phyloP scores from a whole-genome alignment of 2,329 filamentous ascomycete genomes.

The Septoria linicola region DNA sequence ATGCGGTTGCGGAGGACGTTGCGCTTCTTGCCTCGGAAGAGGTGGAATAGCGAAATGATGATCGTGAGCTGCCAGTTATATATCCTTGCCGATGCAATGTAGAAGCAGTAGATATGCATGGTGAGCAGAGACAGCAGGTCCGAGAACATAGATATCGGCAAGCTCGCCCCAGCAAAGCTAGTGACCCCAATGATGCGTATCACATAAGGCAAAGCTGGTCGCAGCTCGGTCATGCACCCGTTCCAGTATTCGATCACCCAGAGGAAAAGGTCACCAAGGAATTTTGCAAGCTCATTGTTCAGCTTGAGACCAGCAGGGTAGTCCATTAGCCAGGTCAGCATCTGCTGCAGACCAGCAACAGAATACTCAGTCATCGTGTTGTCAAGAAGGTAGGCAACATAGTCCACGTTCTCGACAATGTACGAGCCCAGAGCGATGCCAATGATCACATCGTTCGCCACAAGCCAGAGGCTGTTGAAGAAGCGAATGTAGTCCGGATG shows the following conservation, averaged over 20 bases:
- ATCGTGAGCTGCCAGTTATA: constrained; percentile 99
- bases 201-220: constrained; percentile 77
- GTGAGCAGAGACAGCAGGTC: constrained; percentile 89
- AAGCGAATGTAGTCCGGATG: constrained; percentile 98
- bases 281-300: constrained; percentile 89
- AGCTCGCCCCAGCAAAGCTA: constrained; percentile 91
- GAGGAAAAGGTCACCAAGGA: constrained; percentile 89
- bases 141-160: constrained; percentile 94
- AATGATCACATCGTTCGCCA: constrained; percentile 97
- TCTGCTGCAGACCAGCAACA: constrained; percentile 80
- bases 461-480: constrained; percentile 97
- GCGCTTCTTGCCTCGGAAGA: constrained; percentile 96
- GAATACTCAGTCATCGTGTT: constrained; percentile 76
- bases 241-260: constrained; percentile 99
- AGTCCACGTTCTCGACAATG: constrained; percentile 89
- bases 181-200: constrained; percentile 93
- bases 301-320: constrained; percentile 94
- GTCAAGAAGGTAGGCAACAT: constrained; percentile 79
- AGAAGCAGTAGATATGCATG: constrained; percentile 96
- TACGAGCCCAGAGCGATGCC: constrained; percentile 95
- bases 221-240: constrained; percentile 72
- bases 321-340: constrained; percentile 93
- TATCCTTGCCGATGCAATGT: constrained; percentile 92
- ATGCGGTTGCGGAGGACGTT: constrained; percentile 96
- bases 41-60: constrained; percentile 93